phyloP scores from a whole-genome alignment of 2,329 filamentous ascomycete species.

The Dactylonectria estremocensis region DNA sequence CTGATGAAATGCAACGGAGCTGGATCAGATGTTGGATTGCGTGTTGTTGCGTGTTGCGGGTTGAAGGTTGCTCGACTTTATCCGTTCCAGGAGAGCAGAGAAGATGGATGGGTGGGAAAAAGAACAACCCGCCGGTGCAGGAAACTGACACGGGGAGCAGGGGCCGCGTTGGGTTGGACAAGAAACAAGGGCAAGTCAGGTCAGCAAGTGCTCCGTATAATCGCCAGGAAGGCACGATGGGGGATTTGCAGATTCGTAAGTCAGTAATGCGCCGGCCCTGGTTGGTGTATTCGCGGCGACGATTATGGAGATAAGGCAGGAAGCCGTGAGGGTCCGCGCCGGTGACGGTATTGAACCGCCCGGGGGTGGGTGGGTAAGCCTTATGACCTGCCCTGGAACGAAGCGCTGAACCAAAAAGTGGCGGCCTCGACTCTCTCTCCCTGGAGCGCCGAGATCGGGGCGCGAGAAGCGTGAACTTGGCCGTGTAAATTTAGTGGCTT shows the following conservation, averaged over 20 bases:
- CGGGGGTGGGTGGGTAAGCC: slow-evolving; percentile 1
- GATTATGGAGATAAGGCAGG: background rate
- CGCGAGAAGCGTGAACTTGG: background rate
- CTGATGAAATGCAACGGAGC: background rate
- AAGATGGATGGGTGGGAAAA: background rate
- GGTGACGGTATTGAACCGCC: background rate
- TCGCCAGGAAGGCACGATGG: too few species aligned
- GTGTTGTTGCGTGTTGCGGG: background rate
- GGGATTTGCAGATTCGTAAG: background rate
- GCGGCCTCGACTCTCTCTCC: background rate
- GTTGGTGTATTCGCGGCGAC: slow-evolving; percentile 34
- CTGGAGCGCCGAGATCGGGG: slow-evolving; percentile 7
- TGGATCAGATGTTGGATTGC: slow-evolving; percentile 6
- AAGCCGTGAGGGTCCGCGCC: background rate
- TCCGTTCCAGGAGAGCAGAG: background rate
- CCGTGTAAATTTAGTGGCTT: background rate
- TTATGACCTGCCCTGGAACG: background rate
- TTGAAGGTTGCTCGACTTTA: background rate
- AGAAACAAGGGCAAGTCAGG: background rate
- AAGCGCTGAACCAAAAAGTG: background rate
- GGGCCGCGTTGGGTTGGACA: background rate
- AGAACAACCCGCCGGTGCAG: background rate
- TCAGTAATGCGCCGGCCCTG: slow-evolving; percentile 36
- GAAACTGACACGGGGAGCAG: background rate
- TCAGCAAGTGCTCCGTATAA: background rate